phyloP scores from a whole-genome alignment of 805 yeast species.

The Kuraishia piskuri region DNA sequence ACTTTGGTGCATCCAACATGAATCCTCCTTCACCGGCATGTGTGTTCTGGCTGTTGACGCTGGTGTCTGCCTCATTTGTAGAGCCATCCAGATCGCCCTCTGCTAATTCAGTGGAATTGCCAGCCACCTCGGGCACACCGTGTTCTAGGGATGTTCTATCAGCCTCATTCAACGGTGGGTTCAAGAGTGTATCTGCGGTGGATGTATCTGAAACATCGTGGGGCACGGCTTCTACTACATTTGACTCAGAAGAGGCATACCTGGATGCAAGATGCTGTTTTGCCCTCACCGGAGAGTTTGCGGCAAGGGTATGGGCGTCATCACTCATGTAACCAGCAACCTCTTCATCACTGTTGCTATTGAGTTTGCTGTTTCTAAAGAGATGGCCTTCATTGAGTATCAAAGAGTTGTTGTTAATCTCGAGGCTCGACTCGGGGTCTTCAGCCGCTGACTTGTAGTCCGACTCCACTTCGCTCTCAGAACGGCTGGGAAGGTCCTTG shows the following conservation, averaged over 20 bases:
- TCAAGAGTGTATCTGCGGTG: conserved; percentile 11
- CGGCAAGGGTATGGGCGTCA: neutral
- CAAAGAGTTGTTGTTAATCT: neutral
- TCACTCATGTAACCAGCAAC: neutral
- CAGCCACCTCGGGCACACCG: neutral
- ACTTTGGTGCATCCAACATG: conserved; percentile 23
- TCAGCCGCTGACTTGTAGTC: conserved; percentile 3
- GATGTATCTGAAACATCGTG: conserved; percentile 31
- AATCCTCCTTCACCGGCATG: conserved; percentile 13
- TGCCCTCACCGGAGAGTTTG: neutral
- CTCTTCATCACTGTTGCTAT: neutral
- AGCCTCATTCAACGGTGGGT: neutral
- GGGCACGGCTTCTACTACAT: conserved; percentile 10
- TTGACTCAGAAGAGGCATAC: neutral
- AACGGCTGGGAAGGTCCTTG: neutral
- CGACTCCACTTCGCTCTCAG: conserved; percentile 1
- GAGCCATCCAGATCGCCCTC: neutral
- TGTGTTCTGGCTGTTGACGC: conserved; percentile 1
- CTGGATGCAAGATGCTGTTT: neutral
- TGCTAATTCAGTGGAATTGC: neutral
- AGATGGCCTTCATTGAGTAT: neutral
- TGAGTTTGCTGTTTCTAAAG: neutral
- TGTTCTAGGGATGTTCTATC: neutral
- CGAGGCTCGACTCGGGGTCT: neutral
- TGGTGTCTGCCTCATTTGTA: neutral